phyloP scores from a whole-genome alignment of 306 rosid species.

The Fagus sylvatica region DNA sequence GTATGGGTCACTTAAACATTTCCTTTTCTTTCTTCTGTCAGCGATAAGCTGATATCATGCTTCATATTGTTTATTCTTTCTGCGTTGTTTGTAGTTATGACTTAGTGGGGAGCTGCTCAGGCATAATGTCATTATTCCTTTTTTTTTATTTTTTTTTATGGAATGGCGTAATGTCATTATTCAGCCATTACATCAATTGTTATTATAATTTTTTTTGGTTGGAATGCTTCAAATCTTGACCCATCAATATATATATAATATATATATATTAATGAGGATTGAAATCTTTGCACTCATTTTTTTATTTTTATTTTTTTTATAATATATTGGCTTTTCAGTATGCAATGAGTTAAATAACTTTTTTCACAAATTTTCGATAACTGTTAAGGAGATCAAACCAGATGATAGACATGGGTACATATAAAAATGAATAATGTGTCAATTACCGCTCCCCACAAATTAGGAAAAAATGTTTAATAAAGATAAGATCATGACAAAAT shows the following conservation, averaged over 20 bases:
- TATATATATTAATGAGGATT: background rate
- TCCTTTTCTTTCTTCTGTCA: slow-evolving; percentile 9
- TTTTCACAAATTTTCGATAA: too few relatives aligned
- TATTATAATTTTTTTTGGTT: background rate
- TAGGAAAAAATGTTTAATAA: too few relatives aligned
- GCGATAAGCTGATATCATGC: slow-evolving; percentile 5
- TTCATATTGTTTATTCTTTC: background rate
- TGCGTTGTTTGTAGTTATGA: slow-evolving; percentile 4
- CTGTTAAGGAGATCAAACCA: too few relatives aligned
- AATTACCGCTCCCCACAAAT: too few relatives aligned
- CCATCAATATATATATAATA: background rate
- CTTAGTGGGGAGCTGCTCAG: background rate
- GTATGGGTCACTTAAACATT: background rate
- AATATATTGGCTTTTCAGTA: background rate
- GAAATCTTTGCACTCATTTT: background rate
- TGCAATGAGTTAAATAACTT: too few relatives aligned
- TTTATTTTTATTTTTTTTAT: background rate
- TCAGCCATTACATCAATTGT: background rate
- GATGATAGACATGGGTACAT: too few relatives aligned
- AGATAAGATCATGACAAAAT: too few relatives aligned
- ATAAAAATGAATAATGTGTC: too few relatives aligned
- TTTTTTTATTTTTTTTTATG: background rate
- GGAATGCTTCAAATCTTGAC: background rate
- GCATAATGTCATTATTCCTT: background rate
- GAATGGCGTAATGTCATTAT: background rate